These are phyloP conservation scores for Salvia hispanica DNA, from an alignment of 257 asterid species.

Conservation along the genomic window DNA sequence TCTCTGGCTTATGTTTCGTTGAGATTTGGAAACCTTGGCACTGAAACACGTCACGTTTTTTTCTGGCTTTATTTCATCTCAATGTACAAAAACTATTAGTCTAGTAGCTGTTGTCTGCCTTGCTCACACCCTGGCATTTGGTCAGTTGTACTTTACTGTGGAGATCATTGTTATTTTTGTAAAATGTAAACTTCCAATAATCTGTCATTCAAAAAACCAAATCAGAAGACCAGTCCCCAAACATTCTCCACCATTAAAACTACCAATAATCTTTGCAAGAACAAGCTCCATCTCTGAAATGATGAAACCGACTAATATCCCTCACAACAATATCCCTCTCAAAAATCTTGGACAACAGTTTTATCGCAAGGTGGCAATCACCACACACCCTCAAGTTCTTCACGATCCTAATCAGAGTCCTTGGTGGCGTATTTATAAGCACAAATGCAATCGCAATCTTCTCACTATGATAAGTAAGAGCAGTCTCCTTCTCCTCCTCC, in stretches of 20 bases:
- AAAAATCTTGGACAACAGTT: conserved; percentile 59
- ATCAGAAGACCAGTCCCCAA: neutral
- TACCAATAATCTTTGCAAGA: conserved; percentile 91
- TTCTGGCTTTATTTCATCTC: conserved; percentile 3
- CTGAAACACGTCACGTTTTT: conserved; percentile 17
- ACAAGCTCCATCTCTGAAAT: conserved; percentile 68
- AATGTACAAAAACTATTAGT: conserved; percentile 34
- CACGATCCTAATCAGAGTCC: conserved; percentile 62
- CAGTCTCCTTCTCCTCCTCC: conserved; percentile 89
- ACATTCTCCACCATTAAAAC: conserved; percentile 9
- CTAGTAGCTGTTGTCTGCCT: conserved; percentile 23
- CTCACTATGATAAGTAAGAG: conserved; percentile 78
- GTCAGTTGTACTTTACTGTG: conserved; percentile 25
- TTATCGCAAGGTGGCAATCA: conserved; percentile 79
- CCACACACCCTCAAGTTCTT: conserved; percentile 83
- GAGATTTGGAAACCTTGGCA: conserved; percentile 45
- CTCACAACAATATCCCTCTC: conserved; percentile 72
- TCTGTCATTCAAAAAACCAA: neutral
- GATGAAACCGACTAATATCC: conserved; percentile 88
- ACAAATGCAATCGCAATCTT: conserved; percentile 77
- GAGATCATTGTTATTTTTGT: conserved; percentile 15
- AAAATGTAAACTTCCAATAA: neutral
- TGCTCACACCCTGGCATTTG: conserved; percentile 21
- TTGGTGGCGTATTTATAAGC: conserved; percentile 62
- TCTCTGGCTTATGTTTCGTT: conserved; percentile 66